Conservation (phyloP, 2,329 filamentous ascomycete species). For the Coniella vitis region DNA sequence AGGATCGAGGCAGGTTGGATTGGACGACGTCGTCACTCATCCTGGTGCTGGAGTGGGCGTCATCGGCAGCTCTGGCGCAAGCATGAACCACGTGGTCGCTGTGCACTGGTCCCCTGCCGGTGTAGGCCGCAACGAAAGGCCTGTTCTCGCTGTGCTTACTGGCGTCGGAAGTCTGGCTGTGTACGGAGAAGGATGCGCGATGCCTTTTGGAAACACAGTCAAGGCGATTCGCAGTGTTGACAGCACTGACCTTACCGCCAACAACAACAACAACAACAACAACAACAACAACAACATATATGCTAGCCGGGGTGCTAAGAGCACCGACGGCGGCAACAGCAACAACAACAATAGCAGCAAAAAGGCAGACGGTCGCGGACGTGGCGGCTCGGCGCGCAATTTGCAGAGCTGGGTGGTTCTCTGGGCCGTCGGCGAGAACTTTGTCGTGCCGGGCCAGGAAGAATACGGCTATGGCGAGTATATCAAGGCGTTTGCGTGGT, state of each 20-base stretch:
- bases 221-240: conserved; percentile 26
- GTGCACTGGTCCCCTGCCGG: conserved; percentile 53
- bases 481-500: conserved; percentile 49
- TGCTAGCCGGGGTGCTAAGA: too few relatives aligned
- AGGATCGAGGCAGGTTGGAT: background rate
- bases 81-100: conserved; percentile 47
- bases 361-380: conserved; percentile 16
- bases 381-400: conserved; percentile 33
- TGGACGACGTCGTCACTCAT: conserved; percentile 21
- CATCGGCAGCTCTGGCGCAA: conserved; percentile 41
- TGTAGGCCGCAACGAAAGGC: conserved; percentile 46
- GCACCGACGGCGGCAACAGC: too few relatives aligned
- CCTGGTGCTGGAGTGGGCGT: conserved; percentile 39
- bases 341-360: too few relatives aligned
- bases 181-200: conserved; percentile 40
- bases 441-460: conserved; percentile 40
- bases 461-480: conserved; percentile 37
- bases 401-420: conserved; percentile 43
- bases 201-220: conserved; percentile 33
- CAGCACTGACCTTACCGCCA: background rate
- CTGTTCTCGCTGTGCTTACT: conserved; percentile 44
- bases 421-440: conserved; percentile 48
- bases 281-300: too few relatives aligned
- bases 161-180: conserved; percentile 43
- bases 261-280: too few relatives aligned